Base-by-base conservation (phyloP, 306 rosid genomes). In the Ziziphus jujuba region DNA sequence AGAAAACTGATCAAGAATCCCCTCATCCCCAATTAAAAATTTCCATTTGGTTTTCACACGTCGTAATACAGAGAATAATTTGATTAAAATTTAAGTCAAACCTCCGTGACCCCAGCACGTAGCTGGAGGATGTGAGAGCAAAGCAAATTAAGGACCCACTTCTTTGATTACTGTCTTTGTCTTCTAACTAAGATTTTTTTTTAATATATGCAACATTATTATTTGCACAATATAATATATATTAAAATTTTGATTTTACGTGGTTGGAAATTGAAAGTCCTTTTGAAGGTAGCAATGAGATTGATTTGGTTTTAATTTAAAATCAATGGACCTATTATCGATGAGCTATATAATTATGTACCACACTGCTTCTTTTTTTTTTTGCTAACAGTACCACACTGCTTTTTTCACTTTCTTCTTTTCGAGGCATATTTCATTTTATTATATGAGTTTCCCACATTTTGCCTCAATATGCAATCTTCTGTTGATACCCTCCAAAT, bases 101-200 rank as follows among this genome's bases (percentile, higher is more conserved):
- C 49, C 21, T 56, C 31, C 16, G 36, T 38, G 88, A 72, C 85
- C 87, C 88, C 90, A 84, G 72, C 36, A 25, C 75, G 35, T 72
- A 73, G 92, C 88, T 82, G 84, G 86, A 80, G 67, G 82, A 80
- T 78, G 75, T 75, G 79, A 66, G 65, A 52, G 48, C 45, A 45
- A 63, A 57, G 61, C 72, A 67, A 62, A 49, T 38, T 71, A 67
- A 57, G 77, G 91, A 83, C 67, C 85, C 87, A 58, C 84, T 70
- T 53, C 53, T 67, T 77, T 73, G 67, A 59, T 66, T 65, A 56
- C 59, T 66, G 65, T 21, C 36, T 67, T 80, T 80, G 79, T 82
- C 77, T 73, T 74, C 61, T 25, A 50, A 50, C 68, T n/a, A 16
- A 25, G 55, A 23, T 67, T 54, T 55, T 20, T 19, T 43, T 56